Percentiles rank a stretch among this genome's conserved stretches.
These are phyloP conservation scores for Colletotrichum musae DNA, from an alignment of 2,329 filamentous ascomycete genomes.

Conservation along the genomic window DNA sequence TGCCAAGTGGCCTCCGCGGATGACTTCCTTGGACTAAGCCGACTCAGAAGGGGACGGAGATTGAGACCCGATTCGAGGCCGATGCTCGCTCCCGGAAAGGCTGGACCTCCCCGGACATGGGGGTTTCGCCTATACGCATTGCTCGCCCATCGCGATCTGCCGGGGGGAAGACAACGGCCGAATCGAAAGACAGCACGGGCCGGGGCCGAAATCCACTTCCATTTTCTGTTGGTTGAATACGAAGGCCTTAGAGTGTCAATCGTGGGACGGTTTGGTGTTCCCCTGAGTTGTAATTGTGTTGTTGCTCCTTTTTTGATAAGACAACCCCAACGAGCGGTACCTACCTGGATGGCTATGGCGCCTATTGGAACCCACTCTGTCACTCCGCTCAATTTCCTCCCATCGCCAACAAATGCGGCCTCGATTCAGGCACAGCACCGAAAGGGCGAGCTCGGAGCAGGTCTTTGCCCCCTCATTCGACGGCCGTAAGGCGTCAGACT, in stretches of 20 bases:
- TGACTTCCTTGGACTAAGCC: conserved; percentile 21
- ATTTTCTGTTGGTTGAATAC: conserved; percentile 18
- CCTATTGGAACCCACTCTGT: conserved; percentile 11
- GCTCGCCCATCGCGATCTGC: conserved; percentile 24
- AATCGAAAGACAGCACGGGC: conserved; percentile 5
- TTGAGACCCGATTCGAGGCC: conserved; percentile 26
- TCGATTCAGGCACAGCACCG: not conserved
- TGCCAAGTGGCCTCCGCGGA: conserved; percentile 6
- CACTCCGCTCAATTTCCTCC: conserved; percentile 30
- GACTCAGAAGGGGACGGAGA: conserved; percentile 35
- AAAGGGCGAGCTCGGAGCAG: not conserved
- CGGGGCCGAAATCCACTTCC: conserved; percentile 2
- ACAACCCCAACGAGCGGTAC: not conserved
- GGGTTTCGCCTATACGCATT: not conserved
- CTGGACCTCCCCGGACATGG: conserved; percentile 15
- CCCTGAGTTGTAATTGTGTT: conserved; percentile 5
- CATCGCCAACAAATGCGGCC: not conserved
- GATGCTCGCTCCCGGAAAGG: conserved; percentile 22
- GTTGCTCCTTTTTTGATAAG: conserved; percentile 6
- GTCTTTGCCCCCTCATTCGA: conserved; percentile 11
- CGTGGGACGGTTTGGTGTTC: not conserved
- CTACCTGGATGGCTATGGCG: not conserved
- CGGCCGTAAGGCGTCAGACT: conserved; percentile 1
- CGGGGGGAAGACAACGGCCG: conserved; percentile 7
- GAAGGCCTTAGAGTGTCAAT: not conserved